A percentile compares a stretch with the other conserved stretches of the same genome.
Evolutionary conservation across 305 asterid species (phyloP).

Genomic region (Solanum aculeatissimum): DNA sequence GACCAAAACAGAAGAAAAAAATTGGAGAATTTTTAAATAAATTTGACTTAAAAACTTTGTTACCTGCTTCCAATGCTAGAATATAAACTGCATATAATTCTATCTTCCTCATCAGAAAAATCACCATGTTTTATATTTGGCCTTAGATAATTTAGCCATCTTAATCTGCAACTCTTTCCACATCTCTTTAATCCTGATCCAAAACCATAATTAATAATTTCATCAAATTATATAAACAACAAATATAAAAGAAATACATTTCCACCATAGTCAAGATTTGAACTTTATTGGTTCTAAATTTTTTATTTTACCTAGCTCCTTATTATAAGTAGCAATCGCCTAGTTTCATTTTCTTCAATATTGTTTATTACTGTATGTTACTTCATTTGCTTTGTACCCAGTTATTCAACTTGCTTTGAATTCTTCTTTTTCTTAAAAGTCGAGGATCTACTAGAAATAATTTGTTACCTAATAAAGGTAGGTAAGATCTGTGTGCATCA

Average conservation of each 20-base stretch:
- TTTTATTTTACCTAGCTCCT: background rate
- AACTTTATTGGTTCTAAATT: background rate
- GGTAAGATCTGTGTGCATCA: background rate
- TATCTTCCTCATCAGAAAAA: conserved; percentile 41
- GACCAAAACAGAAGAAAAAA: background rate
- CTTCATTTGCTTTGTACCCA: background rate
- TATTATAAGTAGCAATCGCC: background rate
- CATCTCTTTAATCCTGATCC: conserved; percentile 36
- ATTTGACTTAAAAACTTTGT: background rate
- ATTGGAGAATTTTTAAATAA: background rate
- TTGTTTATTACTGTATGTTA: background rate
- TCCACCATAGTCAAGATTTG: background rate
- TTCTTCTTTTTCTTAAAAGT: background rate
- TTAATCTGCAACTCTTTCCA: conserved; percentile 43
- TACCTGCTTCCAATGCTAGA: conserved; percentile 50
- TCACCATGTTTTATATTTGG: conserved; percentile 41
- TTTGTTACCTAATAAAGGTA: background rate
- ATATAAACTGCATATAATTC: conserved; percentile 35
- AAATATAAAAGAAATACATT: background rate
- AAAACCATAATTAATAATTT: background rate
- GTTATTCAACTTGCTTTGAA: background rate
- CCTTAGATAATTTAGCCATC: conserved; percentile 43
- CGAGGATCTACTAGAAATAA: background rate
- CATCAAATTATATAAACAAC: background rate
- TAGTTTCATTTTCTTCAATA: background rate